Evolutionary conservation across 179 eudicot genomes (phyloP).

Genomic region (Silene noctiflora): DNA sequence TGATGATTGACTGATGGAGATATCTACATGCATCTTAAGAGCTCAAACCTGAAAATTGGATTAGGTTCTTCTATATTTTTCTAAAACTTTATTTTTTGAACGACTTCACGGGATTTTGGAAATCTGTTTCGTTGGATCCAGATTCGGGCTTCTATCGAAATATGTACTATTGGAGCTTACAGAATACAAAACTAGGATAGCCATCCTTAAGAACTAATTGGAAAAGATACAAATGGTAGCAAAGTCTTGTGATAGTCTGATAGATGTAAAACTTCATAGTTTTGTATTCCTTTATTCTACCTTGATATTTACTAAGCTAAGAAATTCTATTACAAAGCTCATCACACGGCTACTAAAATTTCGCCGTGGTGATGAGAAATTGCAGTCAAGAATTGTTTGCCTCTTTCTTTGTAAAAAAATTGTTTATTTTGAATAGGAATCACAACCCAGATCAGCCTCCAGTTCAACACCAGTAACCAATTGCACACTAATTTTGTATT

Average conservation of each 20-base stretch:
- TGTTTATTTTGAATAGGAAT: background rate
- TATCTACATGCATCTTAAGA: constrained; percentile 1
- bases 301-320: background rate
- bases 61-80: background rate
- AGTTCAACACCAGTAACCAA: background rate
- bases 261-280: background rate
- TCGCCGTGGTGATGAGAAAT: background rate
- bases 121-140: background rate
- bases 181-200: background rate
- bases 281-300: background rate
- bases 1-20: background rate
- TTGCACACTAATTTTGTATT: background rate
- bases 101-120: background rate
- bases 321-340: background rate
- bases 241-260: background rate
- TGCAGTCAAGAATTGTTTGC: background rate
- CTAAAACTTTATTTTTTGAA: background rate
- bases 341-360: background rate
- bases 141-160: background rate
- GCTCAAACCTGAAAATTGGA: background rate
- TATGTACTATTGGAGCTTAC: background rate
- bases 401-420: background rate
- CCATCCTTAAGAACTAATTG: background rate
- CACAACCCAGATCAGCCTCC: background rate
- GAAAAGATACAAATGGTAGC: background rate